Evolutionary conservation across 805 yeast species (phyloP).

Genomic region (Kuraishia borneana): DNA sequence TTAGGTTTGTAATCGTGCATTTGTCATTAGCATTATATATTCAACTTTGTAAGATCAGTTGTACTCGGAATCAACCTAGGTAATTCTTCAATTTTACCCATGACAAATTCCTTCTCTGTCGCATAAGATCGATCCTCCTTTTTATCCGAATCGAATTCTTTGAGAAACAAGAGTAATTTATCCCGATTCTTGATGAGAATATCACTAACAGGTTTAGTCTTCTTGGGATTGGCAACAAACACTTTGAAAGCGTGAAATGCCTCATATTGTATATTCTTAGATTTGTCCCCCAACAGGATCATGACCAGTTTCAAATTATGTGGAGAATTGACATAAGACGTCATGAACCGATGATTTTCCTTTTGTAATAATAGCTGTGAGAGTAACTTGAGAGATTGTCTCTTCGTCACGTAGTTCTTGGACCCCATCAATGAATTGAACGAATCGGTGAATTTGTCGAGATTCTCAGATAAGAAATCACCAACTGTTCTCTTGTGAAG

Average conservation of each 20-base stretch:
- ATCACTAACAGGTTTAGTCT: slow-evolving; percentile 69
- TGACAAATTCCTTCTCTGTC: slow-evolving; percentile 74
- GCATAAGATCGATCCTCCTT: slow-evolving; percentile 55
- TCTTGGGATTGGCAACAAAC: slow-evolving; percentile 93
- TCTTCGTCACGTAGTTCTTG: slow-evolving; percentile 80
- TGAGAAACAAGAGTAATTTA: slow-evolving; percentile 60
- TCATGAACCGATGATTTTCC: slow-evolving; percentile 62
- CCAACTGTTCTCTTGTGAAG: slow-evolving; percentile 57
- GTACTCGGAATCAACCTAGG: slow-evolving; percentile 39
- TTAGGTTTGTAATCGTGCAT: slow-evolving; percentile 9
- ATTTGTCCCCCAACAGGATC: slow-evolving; percentile 79
- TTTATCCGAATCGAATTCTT: slow-evolving; percentile 48
- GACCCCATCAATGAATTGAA: slow-evolving; percentile 67
- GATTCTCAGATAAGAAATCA: slow-evolving; percentile 53
- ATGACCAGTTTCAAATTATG: slow-evolving; percentile 79
- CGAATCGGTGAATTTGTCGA: slow-evolving; percentile 42
- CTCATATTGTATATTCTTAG: slow-evolving; percentile 80
- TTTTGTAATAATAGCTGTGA: slow-evolving; percentile 62
- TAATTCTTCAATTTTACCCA: slow-evolving; percentile 59
- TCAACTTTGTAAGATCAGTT: slow-evolving; percentile 1
- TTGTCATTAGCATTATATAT: not conserved
- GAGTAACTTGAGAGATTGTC: slow-evolving; percentile 76
- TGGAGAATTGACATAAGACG: slow-evolving; percentile 66
- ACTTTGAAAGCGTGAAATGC: slow-evolving; percentile 91
- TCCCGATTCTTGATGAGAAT: slow-evolving; percentile 76